A percentile compares a stretch with the other conserved stretches of the same genome.
Evolutionary conservation across 345 rosid species (phyloP).

Genomic region (Linum usitatissimum): DNA sequence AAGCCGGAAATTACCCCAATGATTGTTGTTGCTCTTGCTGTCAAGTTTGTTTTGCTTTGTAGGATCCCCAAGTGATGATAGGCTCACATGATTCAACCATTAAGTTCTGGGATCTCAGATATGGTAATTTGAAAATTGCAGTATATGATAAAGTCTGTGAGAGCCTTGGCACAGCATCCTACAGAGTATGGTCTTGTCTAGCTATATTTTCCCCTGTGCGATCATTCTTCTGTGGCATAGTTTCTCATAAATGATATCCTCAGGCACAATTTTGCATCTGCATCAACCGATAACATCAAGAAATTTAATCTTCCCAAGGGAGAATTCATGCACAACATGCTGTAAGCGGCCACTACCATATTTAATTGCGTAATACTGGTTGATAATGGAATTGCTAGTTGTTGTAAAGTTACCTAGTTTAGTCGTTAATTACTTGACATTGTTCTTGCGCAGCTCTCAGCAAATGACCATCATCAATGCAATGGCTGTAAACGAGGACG

Average conservation of each 20-base stretch:
- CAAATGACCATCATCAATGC: constrained; percentile 92
- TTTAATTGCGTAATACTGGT: too few relatives aligned
- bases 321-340: constrained; percentile 95
- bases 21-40: too few relatives aligned
- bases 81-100: constrained; percentile 25
- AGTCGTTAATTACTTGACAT: background rate
- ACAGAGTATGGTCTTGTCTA: constrained; percentile 61
- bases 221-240: constrained; percentile 1
- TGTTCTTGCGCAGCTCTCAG: constrained; percentile 60
- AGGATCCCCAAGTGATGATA: constrained; percentile 99
- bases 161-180: constrained; percentile 93
- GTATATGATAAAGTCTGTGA: constrained; percentile 36
- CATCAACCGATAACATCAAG: constrained; percentile 94
- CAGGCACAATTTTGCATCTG: constrained; percentile 92
- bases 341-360: constrained; percentile 42
- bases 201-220: constrained; percentile 2
- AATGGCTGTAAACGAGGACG: constrained; percentile 93
- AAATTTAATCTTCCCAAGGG: constrained; percentile 85
- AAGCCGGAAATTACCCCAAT: too few relatives aligned
- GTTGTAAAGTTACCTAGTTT: too few relatives aligned
- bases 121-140: constrained; percentile 36
- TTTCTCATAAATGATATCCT: constrained; percentile 6
- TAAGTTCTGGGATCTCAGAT: constrained; percentile 69
- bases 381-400: too few relatives aligned
- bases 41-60: constrained; percentile 6